Evolutionary conservation across 2,329 filamentous ascomycete genomes (phyloP).

Genomic region (Ophiocordyceps camponoti-saundersi): DNA sequence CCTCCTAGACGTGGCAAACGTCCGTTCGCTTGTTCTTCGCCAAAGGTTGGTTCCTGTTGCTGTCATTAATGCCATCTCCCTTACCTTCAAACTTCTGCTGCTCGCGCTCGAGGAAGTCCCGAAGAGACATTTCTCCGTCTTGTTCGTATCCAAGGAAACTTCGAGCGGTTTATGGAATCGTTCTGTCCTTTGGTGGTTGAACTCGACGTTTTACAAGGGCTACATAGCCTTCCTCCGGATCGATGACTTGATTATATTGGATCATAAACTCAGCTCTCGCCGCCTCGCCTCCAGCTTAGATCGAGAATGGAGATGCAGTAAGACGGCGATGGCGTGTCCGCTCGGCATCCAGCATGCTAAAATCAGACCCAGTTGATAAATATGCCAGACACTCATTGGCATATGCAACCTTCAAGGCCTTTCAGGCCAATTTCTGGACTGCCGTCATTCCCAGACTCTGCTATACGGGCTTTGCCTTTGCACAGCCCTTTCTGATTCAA

Average conservation of each 20-base stretch:
- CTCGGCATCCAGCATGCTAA: not conserved
- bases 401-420: not conserved
- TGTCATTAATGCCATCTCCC: not conserved
- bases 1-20: conserved; percentile 1
- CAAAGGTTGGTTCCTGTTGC: not conserved
- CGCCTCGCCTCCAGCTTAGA: not conserved
- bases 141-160: not conserved
- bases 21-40: conserved; percentile 2
- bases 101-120: conserved; percentile 1
- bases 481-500: not conserved
- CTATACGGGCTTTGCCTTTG: not conserved
- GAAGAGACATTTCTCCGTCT: not conserved
- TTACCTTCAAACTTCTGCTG: conserved; percentile 1
- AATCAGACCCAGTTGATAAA: not conserved
- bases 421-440: not conserved
- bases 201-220: not conserved
- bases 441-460: not conserved
- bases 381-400: not conserved
- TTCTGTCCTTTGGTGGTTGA: not conserved
- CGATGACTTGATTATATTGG: not conserved
- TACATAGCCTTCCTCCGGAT: not conserved
- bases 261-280: not conserved
- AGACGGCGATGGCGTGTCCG: not conserved
- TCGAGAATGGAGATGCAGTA: not conserved
- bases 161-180: not conserved